Base-by-base conservation (phyloP, 2,329 filamentous ascomycete genomes). In the Penicillium griseofulvum region DNA sequence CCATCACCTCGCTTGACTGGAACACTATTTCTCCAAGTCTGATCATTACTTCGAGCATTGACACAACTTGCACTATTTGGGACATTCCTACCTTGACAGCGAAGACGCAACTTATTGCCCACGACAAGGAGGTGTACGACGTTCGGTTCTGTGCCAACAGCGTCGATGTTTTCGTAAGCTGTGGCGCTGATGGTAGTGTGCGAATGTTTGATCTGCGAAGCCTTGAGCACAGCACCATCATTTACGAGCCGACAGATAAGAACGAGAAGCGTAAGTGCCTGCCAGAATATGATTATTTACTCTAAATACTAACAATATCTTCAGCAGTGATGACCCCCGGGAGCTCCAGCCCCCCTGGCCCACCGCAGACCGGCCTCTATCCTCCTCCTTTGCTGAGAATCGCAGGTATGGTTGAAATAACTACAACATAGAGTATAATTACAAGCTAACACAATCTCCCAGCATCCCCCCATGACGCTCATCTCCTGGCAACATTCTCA, bases 51-150 rank as follows among this genome's bases (percentile, higher is more conserved):
- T 97, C 92, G 4, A 97, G 92, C 72, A 99, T 99, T 68, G 94
- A 99, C 71, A 99, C 94, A 1, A 99, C 94, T 6, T 99, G 94
- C 76, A 99, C 94, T 5, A 99, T 99, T 63, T 99, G 94, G 94
- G 94, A 99, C 72, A 99, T 99, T 53, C 94, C 94, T 4, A 97
- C 94, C 1, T 80, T 99, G 59, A 99, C 94, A 0, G 94, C 94
- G 49, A 99, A 99, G 77, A 99, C 94, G 2, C 94, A 99, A 73
- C 80, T 99, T 43, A 99, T 99, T 74, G 94, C 94, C 19, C 94
- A 99, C 73, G 94, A 99, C 77, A 97, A 97, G 75, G 94, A 99
- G 75, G 94, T 99, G 6, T 99, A 96, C 68, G 94, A 99, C 71
- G 94, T 99, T 45, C 87, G 94, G 19, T 99, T 99, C 76, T 99